These are phyloP conservation scores for Rubus idaeus DNA, from an alignment of 306 rosid genomes.

Conservation along the genomic window DNA sequence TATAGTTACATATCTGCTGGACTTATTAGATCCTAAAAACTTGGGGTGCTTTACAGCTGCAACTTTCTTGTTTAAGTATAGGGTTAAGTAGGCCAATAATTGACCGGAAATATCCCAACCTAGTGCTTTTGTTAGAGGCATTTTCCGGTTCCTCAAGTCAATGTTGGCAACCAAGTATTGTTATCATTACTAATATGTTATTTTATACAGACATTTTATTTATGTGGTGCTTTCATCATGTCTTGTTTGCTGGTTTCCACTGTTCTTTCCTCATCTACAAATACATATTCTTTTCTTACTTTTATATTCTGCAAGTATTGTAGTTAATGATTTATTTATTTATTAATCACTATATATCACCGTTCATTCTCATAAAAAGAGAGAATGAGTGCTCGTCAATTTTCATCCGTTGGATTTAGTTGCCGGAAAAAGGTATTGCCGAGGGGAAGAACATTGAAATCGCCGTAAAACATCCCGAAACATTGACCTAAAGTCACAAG, in stretches of 20 bases:
- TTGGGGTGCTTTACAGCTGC: constrained; percentile 3
- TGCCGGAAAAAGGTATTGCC: background rate
- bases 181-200: background rate
- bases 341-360: background rate
- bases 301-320: background rate
- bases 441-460: background rate
- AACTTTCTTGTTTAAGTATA: background rate
- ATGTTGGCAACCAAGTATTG: constrained; percentile 1
- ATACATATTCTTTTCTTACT: background rate
- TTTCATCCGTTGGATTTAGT: background rate
- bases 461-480: background rate
- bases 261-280: background rate
- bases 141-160: constrained; percentile 19
- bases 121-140: constrained; percentile 14
- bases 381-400: background rate
- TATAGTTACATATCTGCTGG: constrained; percentile 2
- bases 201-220: background rate
- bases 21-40: constrained; percentile 11
- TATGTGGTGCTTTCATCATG: background rate
- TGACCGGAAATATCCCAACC: constrained; percentile 22
- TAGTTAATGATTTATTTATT: too few species aligned
- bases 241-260: background rate
- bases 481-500: too few species aligned
- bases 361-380: background rate
- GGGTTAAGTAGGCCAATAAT: constrained; percentile 27